phyloP scores from a whole-genome alignment of 2,329 filamentous ascomycete genomes.

The Trichoderma oligosporum region DNA sequence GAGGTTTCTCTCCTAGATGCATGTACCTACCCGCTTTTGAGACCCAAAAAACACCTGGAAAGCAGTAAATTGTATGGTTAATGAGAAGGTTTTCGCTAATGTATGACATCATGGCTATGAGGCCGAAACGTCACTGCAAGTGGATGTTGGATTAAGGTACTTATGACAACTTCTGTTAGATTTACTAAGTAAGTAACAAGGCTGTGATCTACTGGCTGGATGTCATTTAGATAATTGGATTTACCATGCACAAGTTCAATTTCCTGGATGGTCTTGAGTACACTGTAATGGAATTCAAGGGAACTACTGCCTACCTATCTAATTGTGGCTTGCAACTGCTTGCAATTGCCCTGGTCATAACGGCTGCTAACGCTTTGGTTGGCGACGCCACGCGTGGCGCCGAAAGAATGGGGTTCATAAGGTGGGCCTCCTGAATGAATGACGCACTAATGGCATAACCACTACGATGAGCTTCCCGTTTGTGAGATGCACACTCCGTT shows the following conservation, averaged over 20 bases:
- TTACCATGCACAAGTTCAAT: not conserved
- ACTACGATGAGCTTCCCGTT: not conserved
- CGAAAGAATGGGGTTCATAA: not conserved
- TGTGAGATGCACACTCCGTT: not conserved
- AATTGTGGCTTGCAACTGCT: not conserved
- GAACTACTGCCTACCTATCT: not conserved
- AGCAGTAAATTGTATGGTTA: too few species aligned
- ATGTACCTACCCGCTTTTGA: constrained; percentile 1
- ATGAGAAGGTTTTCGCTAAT: not conserved
- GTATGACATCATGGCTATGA: constrained; percentile 14
- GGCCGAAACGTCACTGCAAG: constrained; percentile 1
- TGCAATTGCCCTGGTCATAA: not conserved
- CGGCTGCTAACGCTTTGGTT: not conserved
- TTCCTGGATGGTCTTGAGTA: not conserved
- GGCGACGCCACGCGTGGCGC: constrained; percentile 14
- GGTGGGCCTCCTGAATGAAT: not conserved
- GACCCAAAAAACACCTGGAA: not conserved
- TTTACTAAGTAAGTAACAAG: not conserved
- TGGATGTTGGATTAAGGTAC: not conserved
- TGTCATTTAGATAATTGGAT: not conserved
- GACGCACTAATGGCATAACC: constrained; percentile 13
- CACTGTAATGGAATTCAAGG: not conserved
- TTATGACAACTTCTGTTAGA: too few species aligned
- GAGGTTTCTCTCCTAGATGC: not conserved
- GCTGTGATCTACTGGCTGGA: too few species aligned